A percentile compares a stretch with the other conserved stretches of the same genome.
Evolutionary conservation across 768 basidiomycete genomes (phyloP).

Genomic region (Amyloporia xantha): DNA sequence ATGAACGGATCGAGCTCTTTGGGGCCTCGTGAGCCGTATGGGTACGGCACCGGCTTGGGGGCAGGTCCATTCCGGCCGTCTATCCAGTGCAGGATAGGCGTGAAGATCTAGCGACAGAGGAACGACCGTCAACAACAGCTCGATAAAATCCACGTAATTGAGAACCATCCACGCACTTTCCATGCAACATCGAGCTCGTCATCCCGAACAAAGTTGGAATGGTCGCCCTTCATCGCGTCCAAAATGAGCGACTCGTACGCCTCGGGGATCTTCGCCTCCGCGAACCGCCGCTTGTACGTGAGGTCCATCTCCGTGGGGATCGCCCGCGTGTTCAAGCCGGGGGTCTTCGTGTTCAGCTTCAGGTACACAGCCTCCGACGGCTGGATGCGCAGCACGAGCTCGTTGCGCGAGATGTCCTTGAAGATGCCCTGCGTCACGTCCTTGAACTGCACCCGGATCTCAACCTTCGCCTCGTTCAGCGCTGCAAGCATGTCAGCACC

Average conservation of each 20-base stretch:
- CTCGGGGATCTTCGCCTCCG: constrained; percentile 88
- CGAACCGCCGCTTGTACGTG: constrained; percentile 94
- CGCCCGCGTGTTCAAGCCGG: constrained; percentile 84
- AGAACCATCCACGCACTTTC: constrained; percentile 90
- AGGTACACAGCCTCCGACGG: constrained; percentile 95
- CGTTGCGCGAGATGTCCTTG: constrained; percentile 92
- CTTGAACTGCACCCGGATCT: constrained; percentile 96
- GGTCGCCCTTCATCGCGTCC: constrained; percentile 95
- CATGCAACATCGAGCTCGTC: constrained; percentile 97
- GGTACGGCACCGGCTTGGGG: constrained; percentile 74
- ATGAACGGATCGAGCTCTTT: constrained; percentile 75
- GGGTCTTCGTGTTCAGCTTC: constrained; percentile 93
- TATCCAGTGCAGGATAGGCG: constrained; percentile 94
- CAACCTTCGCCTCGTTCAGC: constrained; percentile 97
- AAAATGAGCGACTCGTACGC: constrained; percentile 94
- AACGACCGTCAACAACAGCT: neutral
- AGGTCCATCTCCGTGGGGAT: constrained; percentile 97
- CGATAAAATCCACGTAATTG: no score
- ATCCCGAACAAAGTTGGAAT: constrained; percentile 97
- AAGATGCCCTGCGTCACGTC: constrained; percentile 97
- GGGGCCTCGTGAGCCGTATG: constrained; percentile 95
- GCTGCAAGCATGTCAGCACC: constrained; percentile 39
- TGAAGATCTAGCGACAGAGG: constrained; percentile 62
- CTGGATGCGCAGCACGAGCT: constrained; percentile 96
- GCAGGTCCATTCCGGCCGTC: constrained; percentile 63